These are phyloP conservation scores for Paramecium biaurelia DNA, from an alignment of 73 alveolate genomes.

Conservation along the genomic window DNA sequence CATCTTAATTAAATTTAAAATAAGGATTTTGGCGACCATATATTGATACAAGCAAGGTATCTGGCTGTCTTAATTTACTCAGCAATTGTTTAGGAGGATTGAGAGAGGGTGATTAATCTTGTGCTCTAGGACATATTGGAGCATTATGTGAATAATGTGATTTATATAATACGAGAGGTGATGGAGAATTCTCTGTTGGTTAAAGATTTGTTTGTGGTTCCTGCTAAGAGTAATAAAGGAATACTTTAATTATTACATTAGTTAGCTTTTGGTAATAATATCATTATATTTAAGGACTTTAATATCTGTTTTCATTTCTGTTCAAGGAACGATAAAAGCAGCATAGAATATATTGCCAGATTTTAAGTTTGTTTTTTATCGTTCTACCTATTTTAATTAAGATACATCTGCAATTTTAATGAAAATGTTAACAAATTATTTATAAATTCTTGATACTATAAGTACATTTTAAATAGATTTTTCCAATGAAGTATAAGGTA, in stretches of 20 bases:
- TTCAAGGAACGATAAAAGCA: not conserved
- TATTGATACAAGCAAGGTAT: not conserved
- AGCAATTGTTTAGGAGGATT: conserved; percentile 52
- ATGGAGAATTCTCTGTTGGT: conserved; percentile 28
- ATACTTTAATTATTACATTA: not conserved
- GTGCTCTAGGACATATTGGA: conserved; percentile 50
- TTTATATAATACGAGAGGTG: conserved; percentile 20
- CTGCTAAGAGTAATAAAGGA: not conserved
- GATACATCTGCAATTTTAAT: not conserved
- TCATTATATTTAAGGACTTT: not conserved
- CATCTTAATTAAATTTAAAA: not conserved
- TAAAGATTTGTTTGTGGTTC: conserved; percentile 23
- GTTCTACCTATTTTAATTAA: not conserved
- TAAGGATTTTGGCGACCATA: conserved; percentile 59
- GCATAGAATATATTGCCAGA: not conserved
- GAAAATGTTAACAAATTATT: conserved; percentile 23
- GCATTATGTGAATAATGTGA: conserved; percentile 59
- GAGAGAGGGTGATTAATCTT: conserved; percentile 28
- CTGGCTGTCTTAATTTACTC: not conserved
- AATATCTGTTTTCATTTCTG: conserved; percentile 10
- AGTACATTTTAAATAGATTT: conserved; percentile 21
- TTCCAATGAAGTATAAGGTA: not conserved
- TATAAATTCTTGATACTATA: not conserved
- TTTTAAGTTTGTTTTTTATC: not conserved
- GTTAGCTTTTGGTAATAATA: conserved; percentile 8